Conservation (phyloP, 1,284 basidiomycete species). For the Irpex sp. region DNA sequence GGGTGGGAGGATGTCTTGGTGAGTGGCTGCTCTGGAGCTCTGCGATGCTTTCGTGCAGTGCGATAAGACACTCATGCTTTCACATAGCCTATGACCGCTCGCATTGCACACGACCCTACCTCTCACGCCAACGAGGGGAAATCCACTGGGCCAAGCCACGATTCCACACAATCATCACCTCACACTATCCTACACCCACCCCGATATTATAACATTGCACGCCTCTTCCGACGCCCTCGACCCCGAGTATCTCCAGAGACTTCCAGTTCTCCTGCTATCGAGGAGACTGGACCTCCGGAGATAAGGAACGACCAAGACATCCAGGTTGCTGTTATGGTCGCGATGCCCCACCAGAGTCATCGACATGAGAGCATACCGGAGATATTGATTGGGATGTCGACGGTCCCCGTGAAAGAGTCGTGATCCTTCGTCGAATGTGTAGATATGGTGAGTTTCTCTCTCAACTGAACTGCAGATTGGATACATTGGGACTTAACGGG, state of each 20-base stretch:
- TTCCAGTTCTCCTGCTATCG: constrained; percentile 6
- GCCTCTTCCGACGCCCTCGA: neutral
- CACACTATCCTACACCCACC: neutral
- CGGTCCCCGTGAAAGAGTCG: constrained; percentile 24
- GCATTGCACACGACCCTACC: neutral
- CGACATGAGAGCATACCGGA: constrained; percentile 38
- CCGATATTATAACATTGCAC: neutral
- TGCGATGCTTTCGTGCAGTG: no score
- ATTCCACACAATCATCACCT: neutral
- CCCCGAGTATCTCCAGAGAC: constrained; percentile 17
- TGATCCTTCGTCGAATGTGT: constrained; percentile 8
- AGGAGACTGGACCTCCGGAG: constrained; percentile 9
- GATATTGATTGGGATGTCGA: constrained; percentile 41
- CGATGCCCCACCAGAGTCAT: constrained; percentile 50
- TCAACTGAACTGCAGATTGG: neutral
- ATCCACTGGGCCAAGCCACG: neutral
- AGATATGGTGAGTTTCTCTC: neutral
- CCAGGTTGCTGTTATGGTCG: constrained; percentile 57
- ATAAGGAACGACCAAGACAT: constrained; percentile 22
- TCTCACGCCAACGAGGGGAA: neutral
- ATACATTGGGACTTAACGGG: neutral
- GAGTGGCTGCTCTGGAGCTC: constrained; percentile 15
- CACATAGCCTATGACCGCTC: neutral
- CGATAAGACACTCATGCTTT: neutral
- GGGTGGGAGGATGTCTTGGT: constrained; percentile 50